Conservation (phyloP, 257 asterid species). For the Misopates orontium region DNA sequence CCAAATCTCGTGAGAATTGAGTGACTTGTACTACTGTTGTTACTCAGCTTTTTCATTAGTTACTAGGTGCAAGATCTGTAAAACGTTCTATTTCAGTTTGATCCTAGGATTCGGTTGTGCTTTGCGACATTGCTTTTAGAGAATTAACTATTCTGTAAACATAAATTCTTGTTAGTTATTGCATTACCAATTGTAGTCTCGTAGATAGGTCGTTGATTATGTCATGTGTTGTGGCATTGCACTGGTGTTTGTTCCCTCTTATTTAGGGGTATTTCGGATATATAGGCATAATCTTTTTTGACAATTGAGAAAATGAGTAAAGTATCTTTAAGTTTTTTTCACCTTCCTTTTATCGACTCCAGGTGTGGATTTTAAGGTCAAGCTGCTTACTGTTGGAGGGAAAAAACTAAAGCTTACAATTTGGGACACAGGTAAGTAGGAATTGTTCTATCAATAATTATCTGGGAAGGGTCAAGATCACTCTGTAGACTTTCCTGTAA, state of each 20-base stretch:
- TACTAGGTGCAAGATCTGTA: no score
- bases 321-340: background rate
- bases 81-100: no score
- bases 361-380: constrained; percentile 96
- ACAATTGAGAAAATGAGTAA: background rate
- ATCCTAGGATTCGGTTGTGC: no score
- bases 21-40: no score
- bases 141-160: no score
- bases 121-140: no score
- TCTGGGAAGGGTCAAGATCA: background rate
- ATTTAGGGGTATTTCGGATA: constrained; percentile 8
- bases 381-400: constrained; percentile 74
- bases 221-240: constrained; percentile 19
- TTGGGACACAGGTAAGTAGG: constrained; percentile 85
- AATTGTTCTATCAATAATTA: no score
- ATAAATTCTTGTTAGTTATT: constrained; percentile 14
- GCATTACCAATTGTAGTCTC: constrained; percentile 27
- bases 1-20: no score
- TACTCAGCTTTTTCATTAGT: no score
- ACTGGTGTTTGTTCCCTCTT: no score
- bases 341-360: constrained; percentile 11
- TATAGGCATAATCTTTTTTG: background rate
- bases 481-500: background rate
- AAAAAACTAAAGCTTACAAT: constrained; percentile 87
- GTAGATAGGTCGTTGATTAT: no score